Percentiles rank a stretch among this genome's conserved stretches.
Evolutionary conservation across 805 yeast species (phyloP).

Genomic region (Lipomyces spencermartinsiae): DNA sequence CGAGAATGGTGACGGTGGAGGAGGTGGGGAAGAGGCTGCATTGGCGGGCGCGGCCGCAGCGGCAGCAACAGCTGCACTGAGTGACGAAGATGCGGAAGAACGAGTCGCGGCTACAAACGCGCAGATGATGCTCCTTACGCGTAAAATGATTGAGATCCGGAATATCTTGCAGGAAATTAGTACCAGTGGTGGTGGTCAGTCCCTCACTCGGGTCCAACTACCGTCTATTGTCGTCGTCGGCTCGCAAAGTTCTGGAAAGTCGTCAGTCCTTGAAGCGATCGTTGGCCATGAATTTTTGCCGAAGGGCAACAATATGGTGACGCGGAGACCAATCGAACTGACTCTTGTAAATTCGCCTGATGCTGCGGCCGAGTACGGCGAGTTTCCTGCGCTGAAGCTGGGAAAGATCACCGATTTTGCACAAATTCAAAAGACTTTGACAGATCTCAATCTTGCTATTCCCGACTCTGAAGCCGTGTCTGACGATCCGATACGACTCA

Average conservation of each 20-base stretch:
- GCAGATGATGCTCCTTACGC: slow-evolving; percentile 86
- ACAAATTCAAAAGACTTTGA: slow-evolving; percentile 84
- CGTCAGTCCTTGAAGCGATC: slow-evolving; percentile 92
- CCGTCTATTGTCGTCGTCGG: slow-evolving; percentile 98
- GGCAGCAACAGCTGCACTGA: slow-evolving; percentile 52
- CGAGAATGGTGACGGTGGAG: slow-evolving; percentile 43
- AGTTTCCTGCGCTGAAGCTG: slow-evolving; percentile 87
- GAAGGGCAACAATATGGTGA: slow-evolving; percentile 97
- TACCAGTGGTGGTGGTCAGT: slow-evolving; percentile 56
- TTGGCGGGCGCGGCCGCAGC: slow-evolving; percentile 66
- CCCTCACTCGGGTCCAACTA: slow-evolving; percentile 58
- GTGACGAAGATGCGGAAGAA: slow-evolving; percentile 56
- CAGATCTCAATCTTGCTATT: slow-evolving; percentile 91
- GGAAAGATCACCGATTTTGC: slow-evolving; percentile 83
- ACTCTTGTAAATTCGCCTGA: slow-evolving; percentile 88
- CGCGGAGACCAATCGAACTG: slow-evolving; percentile 94
- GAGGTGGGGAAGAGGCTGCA: slow-evolving; percentile 50
- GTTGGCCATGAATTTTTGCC: slow-evolving; percentile 99
- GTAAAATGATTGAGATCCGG: slow-evolving; percentile 96
- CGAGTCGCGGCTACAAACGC: slow-evolving; percentile 53
- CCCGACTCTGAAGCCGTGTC: slow-evolving; percentile 86
- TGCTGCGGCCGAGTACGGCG: slow-evolving; percentile 83
- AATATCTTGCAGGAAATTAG: slow-evolving; percentile 74
- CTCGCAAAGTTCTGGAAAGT: slow-evolving; percentile 96
- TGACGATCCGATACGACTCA: slow-evolving; percentile 90